Base-by-base conservation (phyloP, 331 rosid genomes). In the Ulmus americana region DNA sequence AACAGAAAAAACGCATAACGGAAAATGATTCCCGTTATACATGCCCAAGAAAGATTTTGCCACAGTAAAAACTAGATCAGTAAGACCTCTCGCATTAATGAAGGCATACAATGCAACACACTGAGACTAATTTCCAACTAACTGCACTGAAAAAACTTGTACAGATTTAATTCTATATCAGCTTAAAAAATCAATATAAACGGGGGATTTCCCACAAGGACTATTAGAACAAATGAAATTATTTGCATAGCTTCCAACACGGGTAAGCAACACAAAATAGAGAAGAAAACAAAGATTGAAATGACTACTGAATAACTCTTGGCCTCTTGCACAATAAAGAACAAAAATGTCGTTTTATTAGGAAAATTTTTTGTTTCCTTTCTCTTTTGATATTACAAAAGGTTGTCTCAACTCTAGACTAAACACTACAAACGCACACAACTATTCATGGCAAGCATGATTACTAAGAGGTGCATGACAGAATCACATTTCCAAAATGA, bases 401-500 rank as follows among this genome's bases (percentile, higher is more conserved):
- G 44, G 10, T 14, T 15, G 10, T 35, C 44, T 35, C 35, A 28
- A 41, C 49, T 15, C 1, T 9, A 40, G 22, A 58, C 39, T 41
- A 59, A 59, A 43, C 67, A 8, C 49, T 47, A 12, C 38, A 13
- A 10, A 63, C 47, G 55, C 67, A 47, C 42, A 45, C 6, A 63
- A 13, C 18, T 5, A 10, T 5, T 12, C 62, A 46, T 65, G 49
- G 39, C 59, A 41, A 41, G 35, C 59, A 59, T 14, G 64, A 42
- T 50, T 50, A 28, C 3, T 38, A 13, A 41, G 15, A 57, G 12
- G 59, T 42, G 67, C 12, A 54, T 65, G 38, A 44, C 51, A 58
- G 16, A 5, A 46, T 54, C 60, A 56, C 53, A 22, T 16, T 49
- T 59, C 50, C 28, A 53, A 15, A n/a, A 38, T 39, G 42, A 61